phyloP scores from a whole-genome alignment of 225 moss, liverwort and hornwort genomes.

The Ulota crispa region DNA sequence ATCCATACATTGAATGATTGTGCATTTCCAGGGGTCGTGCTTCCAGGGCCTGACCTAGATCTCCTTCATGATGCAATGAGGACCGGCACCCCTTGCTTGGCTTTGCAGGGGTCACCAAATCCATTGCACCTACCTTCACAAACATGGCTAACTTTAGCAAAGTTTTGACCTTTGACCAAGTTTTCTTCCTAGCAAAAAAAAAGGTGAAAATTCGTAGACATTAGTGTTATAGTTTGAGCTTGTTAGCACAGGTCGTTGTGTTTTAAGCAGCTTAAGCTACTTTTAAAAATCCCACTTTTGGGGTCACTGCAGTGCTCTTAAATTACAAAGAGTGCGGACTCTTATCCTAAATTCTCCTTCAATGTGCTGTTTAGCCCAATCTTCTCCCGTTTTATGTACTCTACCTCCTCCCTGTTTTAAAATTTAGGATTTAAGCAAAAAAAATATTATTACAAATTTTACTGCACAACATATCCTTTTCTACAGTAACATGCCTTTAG shows the following conservation, averaged over 20 bases:
- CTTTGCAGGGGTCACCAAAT: neutral
- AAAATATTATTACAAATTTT: neutral
- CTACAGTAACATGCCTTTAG: neutral
- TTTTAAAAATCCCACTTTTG: too few relatives aligned
- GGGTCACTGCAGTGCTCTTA: neutral
- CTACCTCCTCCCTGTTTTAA: neutral
- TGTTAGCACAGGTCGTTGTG: too few relatives aligned
- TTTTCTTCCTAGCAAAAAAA: too few relatives aligned
- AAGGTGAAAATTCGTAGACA: too few relatives aligned
- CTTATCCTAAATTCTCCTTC: neutral
- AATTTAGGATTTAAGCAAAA: neutral
- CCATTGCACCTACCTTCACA: neutral
- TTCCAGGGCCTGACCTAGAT: too few relatives aligned
- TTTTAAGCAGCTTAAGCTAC: too few relatives aligned
- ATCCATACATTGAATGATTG: constrained; percentile 32
- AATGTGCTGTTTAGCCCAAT: neutral
- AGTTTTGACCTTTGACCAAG: too few relatives aligned
- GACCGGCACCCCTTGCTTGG: neutral
- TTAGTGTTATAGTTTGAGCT: too few relatives aligned
- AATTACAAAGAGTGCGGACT: neutral
- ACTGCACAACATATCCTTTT: neutral
- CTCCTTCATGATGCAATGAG: neutral
- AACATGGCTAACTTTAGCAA: too few relatives aligned
- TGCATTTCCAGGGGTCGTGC: neutral
- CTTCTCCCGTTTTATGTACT: neutral